Conservation (phyloP, 176 grass and related monocot species). For the Urochloa ruziziensis region DNA sequence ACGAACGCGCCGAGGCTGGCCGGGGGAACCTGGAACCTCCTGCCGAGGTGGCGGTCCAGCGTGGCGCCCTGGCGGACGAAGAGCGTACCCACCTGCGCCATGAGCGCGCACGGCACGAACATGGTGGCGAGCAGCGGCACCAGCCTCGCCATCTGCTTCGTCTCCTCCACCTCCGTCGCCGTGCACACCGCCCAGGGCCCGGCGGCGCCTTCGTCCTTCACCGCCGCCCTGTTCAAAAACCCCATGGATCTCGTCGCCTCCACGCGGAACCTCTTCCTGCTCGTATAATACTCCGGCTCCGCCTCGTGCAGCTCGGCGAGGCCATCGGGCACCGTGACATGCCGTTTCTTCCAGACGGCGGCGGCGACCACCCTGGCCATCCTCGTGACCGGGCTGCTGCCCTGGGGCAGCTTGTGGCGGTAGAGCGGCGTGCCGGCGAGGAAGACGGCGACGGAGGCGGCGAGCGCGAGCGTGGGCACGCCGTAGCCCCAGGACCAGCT, state of each 20-base stretch:
- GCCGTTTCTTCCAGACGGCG: conserved; percentile 54
- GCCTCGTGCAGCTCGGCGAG: conserved; percentile 52
- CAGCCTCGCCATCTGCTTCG: conserved; percentile 65
- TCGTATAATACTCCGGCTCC: conserved; percentile 39
- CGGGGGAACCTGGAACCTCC: conserved; percentile 52
- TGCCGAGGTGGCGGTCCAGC: conserved; percentile 54
- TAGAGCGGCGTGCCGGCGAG: conserved; percentile 74
- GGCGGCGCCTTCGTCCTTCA: background rate
- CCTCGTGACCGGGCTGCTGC: conserved; percentile 65
- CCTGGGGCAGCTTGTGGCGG: conserved; percentile 75
- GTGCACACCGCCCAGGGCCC: conserved; percentile 56
- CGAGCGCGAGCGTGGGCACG: conserved; percentile 53
- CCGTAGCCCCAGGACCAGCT: conserved; percentile 76
- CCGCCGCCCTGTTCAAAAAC: conserved; percentile 74
- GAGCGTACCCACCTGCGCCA: conserved; percentile 71
- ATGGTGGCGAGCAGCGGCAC: conserved; percentile 57
- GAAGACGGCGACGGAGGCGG: conserved; percentile 63
- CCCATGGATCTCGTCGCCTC: conserved; percentile 45
- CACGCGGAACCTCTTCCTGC: conserved; percentile 42
- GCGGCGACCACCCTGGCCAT: conserved; percentile 60
- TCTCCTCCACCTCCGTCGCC: conserved; percentile 68
- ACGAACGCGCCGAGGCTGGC: conserved; percentile 61
- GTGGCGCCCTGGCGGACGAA: conserved; percentile 73
- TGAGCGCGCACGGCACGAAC: conserved; percentile 67
- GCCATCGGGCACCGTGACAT: conserved; percentile 22